Conservation (phyloP, 257 asterid genomes). For the Hygrophila difformis region DNA sequence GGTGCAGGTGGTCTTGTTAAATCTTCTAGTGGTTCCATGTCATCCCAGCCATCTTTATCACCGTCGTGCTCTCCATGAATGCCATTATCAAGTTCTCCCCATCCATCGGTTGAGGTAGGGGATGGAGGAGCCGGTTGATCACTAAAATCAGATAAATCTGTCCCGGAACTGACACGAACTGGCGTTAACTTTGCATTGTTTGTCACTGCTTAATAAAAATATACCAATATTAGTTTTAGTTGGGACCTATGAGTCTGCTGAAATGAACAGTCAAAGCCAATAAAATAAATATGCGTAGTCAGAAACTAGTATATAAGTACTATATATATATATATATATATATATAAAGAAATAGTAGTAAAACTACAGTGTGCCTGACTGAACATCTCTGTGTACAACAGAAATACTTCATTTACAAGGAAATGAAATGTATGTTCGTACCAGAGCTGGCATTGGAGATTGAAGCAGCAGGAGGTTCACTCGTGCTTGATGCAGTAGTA, state of each 20-base stretch:
- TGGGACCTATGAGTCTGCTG: neutral
- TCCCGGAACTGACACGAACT: conserved; percentile 38
- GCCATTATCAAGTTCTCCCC: conserved; percentile 94
- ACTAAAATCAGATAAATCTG: conserved; percentile 38
- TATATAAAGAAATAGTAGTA: no score
- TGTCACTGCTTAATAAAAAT: conserved; percentile 30
- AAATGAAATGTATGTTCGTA: conserved; percentile 18
- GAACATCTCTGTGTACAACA: no score
- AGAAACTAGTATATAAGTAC: neutral
- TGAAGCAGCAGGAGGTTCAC: conserved; percentile 46
- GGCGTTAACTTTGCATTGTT: conserved; percentile 40
- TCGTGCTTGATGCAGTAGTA: conserved; percentile 47
- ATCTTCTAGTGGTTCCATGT: conserved; percentile 85
- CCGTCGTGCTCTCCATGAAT: conserved; percentile 39
- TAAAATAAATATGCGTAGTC: neutral
- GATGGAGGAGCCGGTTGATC: conserved; percentile 54
- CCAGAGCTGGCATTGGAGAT: conserved; percentile 62
- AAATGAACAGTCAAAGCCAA: conserved; percentile 12
- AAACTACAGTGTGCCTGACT: neutral
- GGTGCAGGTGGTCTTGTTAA: conserved; percentile 59
- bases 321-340: neutral
- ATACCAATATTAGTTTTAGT: conserved; percentile 15
- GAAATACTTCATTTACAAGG: no score
- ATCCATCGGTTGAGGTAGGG: conserved; percentile 80
- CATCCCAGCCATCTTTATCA: conserved; percentile 93